Base-by-base conservation (phyloP, 2,329 filamentous ascomycete genomes). In the Paraphaeosphaeria sporulosa region DNA sequence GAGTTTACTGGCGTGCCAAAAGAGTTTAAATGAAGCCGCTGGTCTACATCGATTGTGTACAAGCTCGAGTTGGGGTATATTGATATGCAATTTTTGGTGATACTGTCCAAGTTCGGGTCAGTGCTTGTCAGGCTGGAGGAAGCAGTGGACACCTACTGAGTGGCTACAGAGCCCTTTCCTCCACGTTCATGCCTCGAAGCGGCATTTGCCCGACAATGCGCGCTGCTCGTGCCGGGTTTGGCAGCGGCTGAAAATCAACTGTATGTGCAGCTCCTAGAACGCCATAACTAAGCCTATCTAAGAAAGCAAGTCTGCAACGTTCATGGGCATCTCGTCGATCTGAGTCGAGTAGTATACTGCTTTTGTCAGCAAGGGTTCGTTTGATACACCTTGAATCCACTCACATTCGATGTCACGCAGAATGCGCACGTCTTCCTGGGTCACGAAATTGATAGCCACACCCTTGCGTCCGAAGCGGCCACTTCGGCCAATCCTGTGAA, bases 401-500 rank as follows among this genome's bases (percentile, higher is more conserved):
- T 81, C 83, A 94, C 90, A 83, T 83, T 99, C 95, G 73, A 99
- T 99, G 78, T 99, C 95, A 69, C 95, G 89, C 73, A 99, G 86
- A 76, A 99, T 99, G 77, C 95, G 91, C 61, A 99, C 95, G 78
- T 99, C 95, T 72, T 99, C 95, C 75, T 92, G 96, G 2, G 95
- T 99, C 68, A 99, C 95, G 76, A 99, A 99, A 84, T 99, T 99
- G 86, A 99, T 99, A 40, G 95, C 95, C 67, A 99, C 95, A 86
- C 95, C 95, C 85, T 99, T 99, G 74, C 95, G 89, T 73, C 95
- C 95, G 73, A 99, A 99, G 69, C 95, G 89, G 71, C 95, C 95
- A 77, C 92, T 95, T 77, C 95, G 89, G 77, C 95, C 95, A 72
- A 99, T 99, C 71, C 95, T 90, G 84, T 99, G 95, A 80, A 99